Percentiles rank a stretch among this genome's conserved stretches.
Conservation (phyloP, 345 rosid genomes). For the Microthlaspi erraticum region DNA sequence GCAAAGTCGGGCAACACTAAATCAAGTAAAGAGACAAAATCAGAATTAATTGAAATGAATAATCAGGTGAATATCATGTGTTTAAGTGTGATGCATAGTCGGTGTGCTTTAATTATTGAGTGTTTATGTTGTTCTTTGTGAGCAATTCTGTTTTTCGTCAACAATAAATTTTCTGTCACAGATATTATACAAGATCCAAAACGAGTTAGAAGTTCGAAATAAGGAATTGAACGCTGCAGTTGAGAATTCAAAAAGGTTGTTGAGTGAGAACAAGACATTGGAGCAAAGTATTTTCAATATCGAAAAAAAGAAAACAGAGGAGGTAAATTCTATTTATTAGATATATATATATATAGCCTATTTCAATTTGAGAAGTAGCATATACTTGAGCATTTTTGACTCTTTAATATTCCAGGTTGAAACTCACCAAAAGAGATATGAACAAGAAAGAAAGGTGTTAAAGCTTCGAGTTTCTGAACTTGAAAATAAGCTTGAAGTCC, state of each 20-base stretch:
- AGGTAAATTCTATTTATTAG: slow-evolving; percentile 51
- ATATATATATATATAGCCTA: slow-evolving; percentile 8
- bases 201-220: slow-evolving; percentile 63
- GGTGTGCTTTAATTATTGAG: neutral
- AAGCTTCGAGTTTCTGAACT: slow-evolving; percentile 69
- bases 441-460: slow-evolving; percentile 67
- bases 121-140: slow-evolving; percentile 1
- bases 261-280: slow-evolving; percentile 60
- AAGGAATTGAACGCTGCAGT: slow-evolving; percentile 62
- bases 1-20: slow-evolving; percentile 54
- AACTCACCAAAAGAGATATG: slow-evolving; percentile 57
- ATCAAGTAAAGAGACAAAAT: slow-evolving; percentile 51
- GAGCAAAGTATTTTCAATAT: slow-evolving; percentile 66
- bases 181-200: slow-evolving; percentile 64
- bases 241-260: slow-evolving; percentile 56
- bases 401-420: slow-evolving; percentile 53
- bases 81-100: slow-evolving; percentile 13
- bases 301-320: slow-evolving; percentile 71
- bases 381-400: slow-evolving; percentile 23
- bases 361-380: slow-evolving; percentile 21
- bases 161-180: slow-evolving; percentile 42
- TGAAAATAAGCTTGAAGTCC: slow-evolving; percentile 65
- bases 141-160: neutral
- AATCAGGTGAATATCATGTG: slow-evolving; percentile 57
- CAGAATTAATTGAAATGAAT: slow-evolving; percentile 50